Evolutionary conservation across 345 rosid genomes (phyloP).

Genomic region (Reutealis trisperma): DNA sequence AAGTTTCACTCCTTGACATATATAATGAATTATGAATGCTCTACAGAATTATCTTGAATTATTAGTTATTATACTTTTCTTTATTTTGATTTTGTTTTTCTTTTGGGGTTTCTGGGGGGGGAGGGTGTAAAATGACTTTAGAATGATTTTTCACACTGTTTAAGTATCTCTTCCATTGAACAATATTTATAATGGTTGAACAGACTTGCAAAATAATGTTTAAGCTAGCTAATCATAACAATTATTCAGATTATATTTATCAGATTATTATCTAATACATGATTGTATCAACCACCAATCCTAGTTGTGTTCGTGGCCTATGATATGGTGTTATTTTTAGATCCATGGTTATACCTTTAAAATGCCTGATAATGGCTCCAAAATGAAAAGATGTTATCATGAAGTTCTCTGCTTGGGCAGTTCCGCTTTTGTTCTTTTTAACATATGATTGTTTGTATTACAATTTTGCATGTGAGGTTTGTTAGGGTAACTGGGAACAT

Average conservation of each 20-base stretch:
- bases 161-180: too few relatives aligned
- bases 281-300: not conserved
- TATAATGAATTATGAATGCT: not conserved
- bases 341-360: not conserved
- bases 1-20: not conserved
- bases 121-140: too few relatives aligned
- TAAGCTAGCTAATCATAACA: too few relatives aligned
- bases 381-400: slow-evolving; percentile 1
- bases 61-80: not conserved
- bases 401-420: not conserved
- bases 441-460: not conserved
- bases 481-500: not conserved
- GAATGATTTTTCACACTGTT: too few relatives aligned
- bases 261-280: not conserved
- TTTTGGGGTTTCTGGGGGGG: too few relatives aligned
- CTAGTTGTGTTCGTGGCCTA: not conserved
- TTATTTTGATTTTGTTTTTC: too few relatives aligned
- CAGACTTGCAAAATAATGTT: too few relatives aligned
- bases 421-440: not conserved
- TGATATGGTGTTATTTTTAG: not conserved
- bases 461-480: not conserved
- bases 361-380: not conserved
- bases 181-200: too few relatives aligned
- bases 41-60: not conserved
- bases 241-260: too few relatives aligned